Conservation (phyloP, 2,329 filamentous ascomycete genomes). For the Uncinocarpus reesii region DNA sequence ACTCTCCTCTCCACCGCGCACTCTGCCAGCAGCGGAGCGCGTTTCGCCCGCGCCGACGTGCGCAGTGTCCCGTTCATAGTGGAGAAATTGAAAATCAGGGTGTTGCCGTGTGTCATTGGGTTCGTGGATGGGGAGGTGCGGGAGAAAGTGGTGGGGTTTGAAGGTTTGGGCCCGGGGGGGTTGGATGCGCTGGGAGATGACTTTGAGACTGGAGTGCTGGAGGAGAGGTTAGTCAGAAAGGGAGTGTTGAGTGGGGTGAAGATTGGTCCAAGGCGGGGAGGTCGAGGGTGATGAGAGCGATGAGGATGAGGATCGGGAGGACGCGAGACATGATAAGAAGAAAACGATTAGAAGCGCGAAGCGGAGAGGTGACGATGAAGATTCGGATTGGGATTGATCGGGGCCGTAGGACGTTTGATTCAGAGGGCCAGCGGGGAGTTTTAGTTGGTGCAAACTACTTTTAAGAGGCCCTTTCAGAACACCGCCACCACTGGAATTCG, state of each 20-base stretch:
- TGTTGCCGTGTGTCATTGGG: slow-evolving; percentile 41
- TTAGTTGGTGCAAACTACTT: no score
- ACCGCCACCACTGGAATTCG: no score
- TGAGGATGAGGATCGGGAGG: slow-evolving; percentile 19
- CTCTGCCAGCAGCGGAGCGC: slow-evolving; percentile 27
- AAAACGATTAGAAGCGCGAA: slow-evolving; percentile 27
- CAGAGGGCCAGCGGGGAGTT: background rate
- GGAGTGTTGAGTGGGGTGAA: slow-evolving; percentile 32
- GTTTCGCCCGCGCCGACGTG: slow-evolving; percentile 39
- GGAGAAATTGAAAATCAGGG: slow-evolving; percentile 37
- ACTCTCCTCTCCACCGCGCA: slow-evolving; percentile 35
- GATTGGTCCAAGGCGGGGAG: slow-evolving; percentile 22
- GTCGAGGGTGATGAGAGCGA: slow-evolving; percentile 18
- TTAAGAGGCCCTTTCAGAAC: no score
- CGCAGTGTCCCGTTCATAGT: slow-evolving; percentile 40
- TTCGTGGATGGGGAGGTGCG: slow-evolving; percentile 39
- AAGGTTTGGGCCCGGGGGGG: slow-evolving; percentile 34
- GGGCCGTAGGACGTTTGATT: background rate
- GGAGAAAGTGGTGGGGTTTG: slow-evolving; percentile 40
- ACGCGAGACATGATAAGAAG: slow-evolving; percentile 17
- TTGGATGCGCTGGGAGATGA: slow-evolving; percentile 28
- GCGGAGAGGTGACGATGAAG: slow-evolving; percentile 28
- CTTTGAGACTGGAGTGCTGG: slow-evolving; percentile 34
- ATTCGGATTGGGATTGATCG: slow-evolving; percentile 40
- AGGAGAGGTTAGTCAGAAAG: slow-evolving; percentile 33